Percentiles rank a stretch among this genome's conserved stretches.
Evolutionary conservation across 1,139 yeast species (phyloP).

Genomic region (Geotrichum cucujoidarum): DNA sequence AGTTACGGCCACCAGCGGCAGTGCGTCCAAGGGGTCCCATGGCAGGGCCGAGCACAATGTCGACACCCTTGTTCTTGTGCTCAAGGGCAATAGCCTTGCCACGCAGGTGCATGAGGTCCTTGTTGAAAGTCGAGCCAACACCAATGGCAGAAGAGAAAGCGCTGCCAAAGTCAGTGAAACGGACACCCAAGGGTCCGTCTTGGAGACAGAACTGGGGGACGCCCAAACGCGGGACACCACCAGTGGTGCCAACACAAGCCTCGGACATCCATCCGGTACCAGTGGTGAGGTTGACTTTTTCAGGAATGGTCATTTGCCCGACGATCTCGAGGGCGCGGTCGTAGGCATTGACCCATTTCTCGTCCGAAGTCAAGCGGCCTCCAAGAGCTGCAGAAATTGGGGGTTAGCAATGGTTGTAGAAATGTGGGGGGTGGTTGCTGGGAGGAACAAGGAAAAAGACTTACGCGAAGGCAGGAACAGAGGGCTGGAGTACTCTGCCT

Average conservation of each 20-base stretch:
- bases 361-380: conserved; percentile 27
- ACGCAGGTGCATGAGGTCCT: conserved; percentile 47
- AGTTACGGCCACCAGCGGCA: conserved; percentile 61
- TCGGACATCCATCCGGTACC: conserved; percentile 64
- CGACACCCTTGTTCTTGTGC: conserved; percentile 53
- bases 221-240: conserved; percentile 52
- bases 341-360: conserved; percentile 54
- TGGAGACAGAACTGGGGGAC: conserved; percentile 57
- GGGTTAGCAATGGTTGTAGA: background rate
- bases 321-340: conserved; percentile 50
- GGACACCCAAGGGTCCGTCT: conserved; percentile 62
- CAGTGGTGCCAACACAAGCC: conserved; percentile 62
- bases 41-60: conserved; percentile 58
- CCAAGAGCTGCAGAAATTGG: conserved; percentile 14
- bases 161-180: conserved; percentile 54
- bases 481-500: background rate
- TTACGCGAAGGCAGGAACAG: background rate
- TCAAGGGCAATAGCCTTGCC: conserved; percentile 58
- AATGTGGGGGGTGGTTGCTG: background rate
- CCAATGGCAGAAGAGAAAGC: conserved; percentile 58
- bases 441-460: background rate
- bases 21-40: conserved; percentile 60
- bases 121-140: conserved; percentile 55
- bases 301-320: conserved; percentile 52
- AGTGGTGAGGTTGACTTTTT: conserved; percentile 58